Conservation (phyloP, 140 eudicot genomes). For the Oenanthe javanica region DNA sequence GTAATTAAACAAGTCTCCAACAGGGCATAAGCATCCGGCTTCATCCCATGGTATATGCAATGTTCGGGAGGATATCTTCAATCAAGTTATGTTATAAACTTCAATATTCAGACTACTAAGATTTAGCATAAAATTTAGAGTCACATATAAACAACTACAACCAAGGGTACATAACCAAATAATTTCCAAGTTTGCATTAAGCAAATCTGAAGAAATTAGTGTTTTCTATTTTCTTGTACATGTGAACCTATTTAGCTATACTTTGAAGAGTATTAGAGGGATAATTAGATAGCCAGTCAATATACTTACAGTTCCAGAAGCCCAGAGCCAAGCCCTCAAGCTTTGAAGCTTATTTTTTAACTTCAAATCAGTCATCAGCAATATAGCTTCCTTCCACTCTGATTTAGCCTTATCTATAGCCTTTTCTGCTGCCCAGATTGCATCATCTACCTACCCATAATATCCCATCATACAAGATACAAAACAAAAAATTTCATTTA, state of each 20-base stretch:
- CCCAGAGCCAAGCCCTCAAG: slow-evolving; percentile 94
- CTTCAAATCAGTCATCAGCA: slow-evolving; percentile 47
- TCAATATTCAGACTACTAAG: slow-evolving; percentile 2
- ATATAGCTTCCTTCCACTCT: slow-evolving; percentile 56
- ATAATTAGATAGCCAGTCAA: not conserved
- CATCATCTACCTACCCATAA: slow-evolving; percentile 72
- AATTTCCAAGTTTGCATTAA: not conserved
- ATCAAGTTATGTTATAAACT: slow-evolving; percentile 6
- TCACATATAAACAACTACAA: not conserved
- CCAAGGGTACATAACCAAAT: not conserved
- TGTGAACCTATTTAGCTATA: not conserved
- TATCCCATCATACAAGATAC: slow-evolving; percentile 12
- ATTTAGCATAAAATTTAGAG: not conserved
- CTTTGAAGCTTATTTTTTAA: slow-evolving; percentile 53
- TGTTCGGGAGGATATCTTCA: slow-evolving; percentile 90
- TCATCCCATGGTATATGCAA: slow-evolving; percentile 93
- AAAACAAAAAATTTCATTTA: slow-evolving; percentile 15
- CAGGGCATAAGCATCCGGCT: slow-evolving; percentile 97
- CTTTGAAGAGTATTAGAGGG: not conserved
- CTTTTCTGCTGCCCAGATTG: slow-evolving; percentile 76
- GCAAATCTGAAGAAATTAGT: not conserved
- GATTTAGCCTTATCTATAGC: slow-evolving; percentile 45
- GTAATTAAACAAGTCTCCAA: slow-evolving; percentile 89
- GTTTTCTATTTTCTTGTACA: not conserved
- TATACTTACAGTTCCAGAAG: slow-evolving; percentile 80